Base-by-base conservation (phyloP, 805 yeast species). In the Saturnispora silvae region DNA sequence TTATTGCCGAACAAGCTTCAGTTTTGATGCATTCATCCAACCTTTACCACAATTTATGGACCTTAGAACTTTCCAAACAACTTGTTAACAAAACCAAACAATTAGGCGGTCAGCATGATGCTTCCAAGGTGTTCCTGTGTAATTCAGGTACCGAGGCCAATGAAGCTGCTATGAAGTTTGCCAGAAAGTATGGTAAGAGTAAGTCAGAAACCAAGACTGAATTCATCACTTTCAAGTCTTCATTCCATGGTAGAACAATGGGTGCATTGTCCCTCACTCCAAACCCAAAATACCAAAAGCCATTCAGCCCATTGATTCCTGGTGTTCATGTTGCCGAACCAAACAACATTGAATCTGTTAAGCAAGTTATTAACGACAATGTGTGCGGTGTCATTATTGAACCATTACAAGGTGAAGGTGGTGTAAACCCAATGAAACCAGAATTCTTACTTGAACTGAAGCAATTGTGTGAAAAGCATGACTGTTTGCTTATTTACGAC, bases 381-480 rank as follows among this genome's bases (percentile, higher is more conserved):
- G 79, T 87, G 1, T 84, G 95, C 49, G 98, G 87, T 37, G 92
- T 92, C 22, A 92, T 92, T 39, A 77, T 92, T 27, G 98, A 92
- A 61, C 98, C 98, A 17, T 79, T 92, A 41, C 98, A 92, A 65
- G 98, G 97, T 48, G 98, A 89, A 63, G 97, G 98, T 40, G 98
- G 98, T 40, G 78, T 89, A 15, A 75, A 77, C 51, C 75, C 79
- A 16, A 71, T 84, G 41, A 66, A 71, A 27, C 47, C 60, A 0
- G 82, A 76, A 30, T 86, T 83, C 53, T 65, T 89, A 44, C 53
- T 65, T 4, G 75, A 73, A 34, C 63, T 89, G 54, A 77, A 80
- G 47, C 58, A 71, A 49, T 60, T 81, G 40, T 84, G 96, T 56
- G 61, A 64, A 40, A 68, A 77, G 39, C 68, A 78, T 47, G 75